Conservation (phyloP, 768 basidiomycete species). For the Auricularia sp. region DNA sequence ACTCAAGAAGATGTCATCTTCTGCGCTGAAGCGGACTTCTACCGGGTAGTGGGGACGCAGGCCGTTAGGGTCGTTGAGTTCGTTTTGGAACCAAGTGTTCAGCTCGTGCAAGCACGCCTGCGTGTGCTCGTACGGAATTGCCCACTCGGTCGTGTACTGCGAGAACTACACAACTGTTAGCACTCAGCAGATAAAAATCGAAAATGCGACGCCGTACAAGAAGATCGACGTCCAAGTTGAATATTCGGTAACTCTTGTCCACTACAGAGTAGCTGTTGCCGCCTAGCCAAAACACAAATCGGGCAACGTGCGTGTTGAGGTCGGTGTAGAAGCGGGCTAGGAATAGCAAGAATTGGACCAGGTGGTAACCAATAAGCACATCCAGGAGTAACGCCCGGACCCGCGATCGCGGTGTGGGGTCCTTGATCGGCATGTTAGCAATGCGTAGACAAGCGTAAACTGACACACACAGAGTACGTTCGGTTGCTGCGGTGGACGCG, state of each 20-base stretch:
- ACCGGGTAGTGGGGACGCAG: slow-evolving; percentile 85
- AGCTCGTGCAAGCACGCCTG: slow-evolving; percentile 61
- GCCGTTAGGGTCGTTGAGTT: slow-evolving; percentile 58
- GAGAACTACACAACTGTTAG: slow-evolving; percentile 46
- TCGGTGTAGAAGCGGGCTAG: slow-evolving; percentile 53
- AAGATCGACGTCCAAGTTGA: slow-evolving; percentile 73
- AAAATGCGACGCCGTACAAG: slow-evolving; percentile 43
- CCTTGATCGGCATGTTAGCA: slow-evolving; percentile 1
- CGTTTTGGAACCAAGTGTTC: slow-evolving; percentile 56
- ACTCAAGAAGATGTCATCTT: slow-evolving; percentile 91
- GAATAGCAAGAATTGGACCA: slow-evolving; percentile 78
- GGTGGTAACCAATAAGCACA: slow-evolving; percentile 45
- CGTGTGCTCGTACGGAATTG: slow-evolving; percentile 65
- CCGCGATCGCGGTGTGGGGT: slow-evolving; percentile 5
- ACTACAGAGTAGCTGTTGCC: slow-evolving; percentile 42
- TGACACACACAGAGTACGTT: slow-evolving; percentile 56
- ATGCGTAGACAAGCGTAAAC: slow-evolving; percentile 5
- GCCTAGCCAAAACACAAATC: slow-evolving; percentile 60
- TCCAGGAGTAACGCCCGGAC: background rate
- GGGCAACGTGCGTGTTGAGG: slow-evolving; percentile 55
- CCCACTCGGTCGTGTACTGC: slow-evolving; percentile 95
- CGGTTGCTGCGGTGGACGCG: slow-evolving; percentile 67
- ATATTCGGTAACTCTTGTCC: slow-evolving; percentile 73
- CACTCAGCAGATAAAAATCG: background rate
- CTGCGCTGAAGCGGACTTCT: slow-evolving; percentile 81